Base-by-base conservation (phyloP, 139 green algal species). In the Nannochloris sp. region DNA sequence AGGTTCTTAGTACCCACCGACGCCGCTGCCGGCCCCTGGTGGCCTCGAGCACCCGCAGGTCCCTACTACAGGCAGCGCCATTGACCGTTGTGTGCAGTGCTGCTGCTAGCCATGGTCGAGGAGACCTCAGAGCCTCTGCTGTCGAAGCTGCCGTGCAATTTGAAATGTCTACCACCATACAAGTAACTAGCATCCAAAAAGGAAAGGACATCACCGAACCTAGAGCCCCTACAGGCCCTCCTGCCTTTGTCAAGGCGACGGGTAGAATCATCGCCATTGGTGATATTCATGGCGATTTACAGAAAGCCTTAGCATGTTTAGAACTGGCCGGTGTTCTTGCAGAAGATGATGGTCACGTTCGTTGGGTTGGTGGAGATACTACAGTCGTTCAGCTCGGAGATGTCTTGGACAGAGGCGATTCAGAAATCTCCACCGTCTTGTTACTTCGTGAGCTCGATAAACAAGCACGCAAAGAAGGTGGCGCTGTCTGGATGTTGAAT, bases 361-460 rank as follows among this genome's bases (percentile, higher is more conserved):
- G 68, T 3, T 97, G 90, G 90, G 72, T 72, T 33, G 90, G 90
- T 27, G 84, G 81, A 19, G 79, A 96, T 67, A 84, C 90, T 1
- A 76, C 86, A 7, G 83, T 97, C 2, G 89, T 97, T 53, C 90
- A 97, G 80, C 75, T 97, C 9, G 90, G 90, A 1, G 90, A 97
- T 62, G 86, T 97, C 15, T 73, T 96, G 25, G 90, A 97, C 66
- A 74, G 90, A 34, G 90, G 90, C 7, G 84, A 95, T 71, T 76
- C 74, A 25, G 90, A 97, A 57, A 95, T 97, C 6, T 88, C 77
- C 23, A 90, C 90, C 19, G 32, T 97, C 13, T 81, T 88, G 63
- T 47, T 97, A 53, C 67, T 97, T 34, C 66, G 85, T 1, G 81
- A 89, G 46, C 70, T 97, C n/a, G 81, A 93, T 58, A 31, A 72